A percentile compares a stretch with the other conserved stretches of the same genome.
phyloP scores from a whole-genome alignment of 805 yeast genomes.

The Candida manassasensis region DNA sequence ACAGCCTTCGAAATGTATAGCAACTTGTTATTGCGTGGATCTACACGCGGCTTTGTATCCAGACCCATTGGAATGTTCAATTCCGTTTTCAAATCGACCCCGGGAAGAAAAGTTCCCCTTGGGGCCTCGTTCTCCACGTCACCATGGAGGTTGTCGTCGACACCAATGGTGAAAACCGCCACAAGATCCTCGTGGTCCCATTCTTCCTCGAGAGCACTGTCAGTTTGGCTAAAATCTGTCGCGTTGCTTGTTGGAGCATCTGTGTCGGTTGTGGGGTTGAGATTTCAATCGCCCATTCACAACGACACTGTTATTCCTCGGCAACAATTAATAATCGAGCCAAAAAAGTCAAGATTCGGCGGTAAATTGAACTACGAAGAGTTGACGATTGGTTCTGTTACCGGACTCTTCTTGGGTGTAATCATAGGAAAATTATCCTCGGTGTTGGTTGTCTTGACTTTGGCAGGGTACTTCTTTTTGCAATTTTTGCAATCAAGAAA shows the following conservation, averaged over 20 bases:
- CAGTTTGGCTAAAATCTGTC: not conserved
- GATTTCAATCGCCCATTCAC: not conserved
- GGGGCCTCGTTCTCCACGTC: not conserved
- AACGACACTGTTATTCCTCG: not conserved
- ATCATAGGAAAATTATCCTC: conserved; percentile 58
- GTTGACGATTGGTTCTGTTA: conserved; percentile 57
- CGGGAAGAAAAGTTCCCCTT: no score
- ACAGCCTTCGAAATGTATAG: no score
- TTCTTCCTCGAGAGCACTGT: not conserved
- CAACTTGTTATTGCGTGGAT: no score
- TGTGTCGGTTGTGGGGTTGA: not conserved
- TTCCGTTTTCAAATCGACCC: no score
- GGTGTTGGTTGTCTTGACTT: conserved; percentile 45
- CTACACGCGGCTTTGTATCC: no score
- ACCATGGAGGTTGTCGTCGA: not conserved
- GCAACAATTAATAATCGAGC: not conserved
- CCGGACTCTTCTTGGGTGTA: conserved; percentile 56
- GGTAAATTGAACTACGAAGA: conserved; percentile 56
- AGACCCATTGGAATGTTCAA: no score
- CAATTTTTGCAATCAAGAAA: conserved; percentile 58
- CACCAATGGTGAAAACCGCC: not conserved
- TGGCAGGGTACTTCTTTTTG: conserved; percentile 38
- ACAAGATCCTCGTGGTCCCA: not conserved
- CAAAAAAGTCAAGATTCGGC: conserved; percentile 23
- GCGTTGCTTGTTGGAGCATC: not conserved